Base-by-base conservation (phyloP, 495 filamentous ascomycete genomes). In the Echria macrotheca region DNA sequence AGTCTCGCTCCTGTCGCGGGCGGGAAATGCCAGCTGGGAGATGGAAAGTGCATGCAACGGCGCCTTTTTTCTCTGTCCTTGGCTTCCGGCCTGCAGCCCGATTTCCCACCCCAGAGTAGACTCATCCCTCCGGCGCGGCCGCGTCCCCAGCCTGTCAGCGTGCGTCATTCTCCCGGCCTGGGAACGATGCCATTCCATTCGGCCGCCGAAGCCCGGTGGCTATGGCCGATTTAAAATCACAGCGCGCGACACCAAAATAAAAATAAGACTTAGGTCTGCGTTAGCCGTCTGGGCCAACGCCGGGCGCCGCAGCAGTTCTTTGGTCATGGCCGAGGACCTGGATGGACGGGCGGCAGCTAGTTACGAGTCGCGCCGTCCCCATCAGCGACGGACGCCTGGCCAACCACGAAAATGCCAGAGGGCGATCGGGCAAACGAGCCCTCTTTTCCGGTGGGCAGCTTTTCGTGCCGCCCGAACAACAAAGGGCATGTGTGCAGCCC, bases 71-170 rank as follows among this genome's bases (percentile, higher is more conserved):
- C 32, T 15, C 21, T 48, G n/a, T n/a, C n/a, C n/a, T 48, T 48
- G 22, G 21, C 45, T 48, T 48, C 45, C 45, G 45, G 45, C 2
- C 26, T 44, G 42, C 42, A 44, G 26, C 29, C 42, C 25, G 42
- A 32, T 44, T 26, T 44, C 42, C 24, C 19, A 22, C 9, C 42
- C 17, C 42, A 32, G 15, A 44, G 32, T 38, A 35, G 45, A 17
- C 17, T 48, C 35, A 22, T 39, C 21, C n/a, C 23, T 40, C 46
- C 46, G 46, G 46, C 46, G 35, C 46, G 46, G 46, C 33, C 24
- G 24, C 45, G 24, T 33, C 23, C 42, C 24, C 17, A 32, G 12
- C 42, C 14, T 32, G 42, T 39, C 46, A 48, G 46, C 35, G 33
- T 40, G 35, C 36, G 46, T 40, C 36, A 39, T 35, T n/a, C n/a